Percentiles rank a stretch among this genome's conserved stretches.
Conservation (phyloP, 1,139 yeast genomes). For the Arxiozyma telluris region DNA sequence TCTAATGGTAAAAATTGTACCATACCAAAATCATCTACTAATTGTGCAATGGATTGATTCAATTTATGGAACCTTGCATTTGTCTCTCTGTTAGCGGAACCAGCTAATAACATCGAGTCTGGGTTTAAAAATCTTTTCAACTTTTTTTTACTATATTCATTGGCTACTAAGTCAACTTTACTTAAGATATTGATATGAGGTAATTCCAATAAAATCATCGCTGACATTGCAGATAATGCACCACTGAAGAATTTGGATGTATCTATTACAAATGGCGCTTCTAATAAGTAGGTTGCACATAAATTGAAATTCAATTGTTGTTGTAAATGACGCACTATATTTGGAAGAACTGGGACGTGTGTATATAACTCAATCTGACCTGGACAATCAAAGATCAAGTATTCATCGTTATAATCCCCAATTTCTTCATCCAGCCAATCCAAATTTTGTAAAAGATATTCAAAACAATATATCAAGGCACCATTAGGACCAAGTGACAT, state of each 20-base stretch:
- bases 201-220: conserved; percentile 87
- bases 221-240: conserved; percentile 93
- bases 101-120: conserved; percentile 68
- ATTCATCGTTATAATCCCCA: conserved; percentile 90
- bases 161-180: conserved; percentile 76
- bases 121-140: conserved; percentile 83
- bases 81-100: conserved; percentile 39
- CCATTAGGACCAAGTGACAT: conserved; percentile 94
- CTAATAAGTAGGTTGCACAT: conserved; percentile 87
- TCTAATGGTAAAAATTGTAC: conserved; percentile 90
- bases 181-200: conserved; percentile 90
- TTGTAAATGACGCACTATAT: conserved; percentile 75
- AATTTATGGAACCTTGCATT: conserved; percentile 73
- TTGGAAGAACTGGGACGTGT: conserved; percentile 87
- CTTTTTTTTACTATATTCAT: conserved; percentile 62
- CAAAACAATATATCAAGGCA: conserved; percentile 87
- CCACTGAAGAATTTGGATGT: conserved; percentile 90
- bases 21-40: conserved; percentile 97
- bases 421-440: conserved; percentile 97
- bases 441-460: conserved; percentile 70
- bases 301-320: conserved; percentile 71
- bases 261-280: conserved; percentile 90
- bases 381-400: conserved; percentile 91
- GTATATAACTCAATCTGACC: conserved; percentile 96
- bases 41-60: conserved; percentile 73